These are phyloP conservation scores for Daldinia eschscholtzii DNA, from an alignment of 2,329 filamentous ascomycete genomes.

Conservation along the genomic window DNA sequence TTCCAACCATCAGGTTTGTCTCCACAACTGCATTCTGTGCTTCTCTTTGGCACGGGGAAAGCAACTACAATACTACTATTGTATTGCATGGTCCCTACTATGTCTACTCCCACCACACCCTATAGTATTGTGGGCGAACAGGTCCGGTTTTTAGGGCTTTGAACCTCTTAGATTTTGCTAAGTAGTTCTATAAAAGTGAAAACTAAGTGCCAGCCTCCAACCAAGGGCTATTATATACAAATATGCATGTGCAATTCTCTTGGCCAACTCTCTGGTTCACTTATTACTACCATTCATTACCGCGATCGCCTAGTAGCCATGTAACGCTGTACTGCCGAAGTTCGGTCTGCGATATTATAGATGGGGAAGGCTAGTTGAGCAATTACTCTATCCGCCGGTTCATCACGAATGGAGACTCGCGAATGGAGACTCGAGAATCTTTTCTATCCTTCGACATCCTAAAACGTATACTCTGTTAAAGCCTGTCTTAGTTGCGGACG, in stretches of 20 bases:
- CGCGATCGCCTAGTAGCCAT: conserved; percentile 22
- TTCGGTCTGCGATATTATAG: conserved; percentile 17
- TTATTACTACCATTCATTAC: conserved; percentile 21
- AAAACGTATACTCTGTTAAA: conserved; percentile 1
- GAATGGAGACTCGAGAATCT: conserved; percentile 22
- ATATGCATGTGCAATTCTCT: conserved; percentile 24
- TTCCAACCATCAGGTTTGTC: conserved; percentile 37
- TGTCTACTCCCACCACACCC: conserved; percentile 12
- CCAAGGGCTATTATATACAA: conserved; percentile 25
- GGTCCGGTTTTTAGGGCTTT: conserved; percentile 30
- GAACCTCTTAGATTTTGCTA: conserved; percentile 18
- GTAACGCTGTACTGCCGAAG: conserved; percentile 31
- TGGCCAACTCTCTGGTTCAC: conserved; percentile 24
- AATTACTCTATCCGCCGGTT: conserved; percentile 23
- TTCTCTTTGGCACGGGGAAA: conserved; percentile 33
- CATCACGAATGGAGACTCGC: conserved; percentile 25
- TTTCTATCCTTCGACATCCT: conserved; percentile 9
- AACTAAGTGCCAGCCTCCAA: conserved; percentile 19
- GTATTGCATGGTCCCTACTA: conserved; percentile 32
- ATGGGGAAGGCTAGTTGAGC: conserved; percentile 11
- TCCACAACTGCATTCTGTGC: conserved; percentile 30
- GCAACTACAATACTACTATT: conserved; percentile 31
- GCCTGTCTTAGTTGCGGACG: background rate
- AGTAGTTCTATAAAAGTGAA: conserved; percentile 7
- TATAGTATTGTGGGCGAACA: conserved; percentile 21